Conservation (phyloP, 306 rosid species). For the Gynostemma pentaphyllum region DNA sequence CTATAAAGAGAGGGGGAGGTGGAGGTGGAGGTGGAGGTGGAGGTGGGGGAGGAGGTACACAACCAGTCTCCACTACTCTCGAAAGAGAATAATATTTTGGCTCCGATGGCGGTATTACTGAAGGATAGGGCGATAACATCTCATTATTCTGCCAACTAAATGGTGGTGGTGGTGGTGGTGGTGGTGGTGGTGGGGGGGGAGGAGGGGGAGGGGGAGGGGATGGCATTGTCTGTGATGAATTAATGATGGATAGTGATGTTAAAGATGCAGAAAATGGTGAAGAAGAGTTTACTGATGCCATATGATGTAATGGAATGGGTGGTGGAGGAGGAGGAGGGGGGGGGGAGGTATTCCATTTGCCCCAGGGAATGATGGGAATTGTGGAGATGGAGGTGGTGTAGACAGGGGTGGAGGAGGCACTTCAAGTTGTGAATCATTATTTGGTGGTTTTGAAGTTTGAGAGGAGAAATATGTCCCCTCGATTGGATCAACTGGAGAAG, state of each 20-base stretch:
- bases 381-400: conserved; percentile 25
- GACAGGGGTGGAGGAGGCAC: conserved; percentile 13
- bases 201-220: conserved; percentile 21
- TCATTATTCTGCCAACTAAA: background rate
- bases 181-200: too few species aligned
- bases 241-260: background rate
- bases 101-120: background rate
- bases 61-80: background rate
- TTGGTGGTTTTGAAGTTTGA: conserved; percentile 9
- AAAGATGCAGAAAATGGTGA: background rate
- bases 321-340: conserved; percentile 31
- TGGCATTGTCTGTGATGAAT: background rate
- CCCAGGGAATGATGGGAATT: conserved; percentile 9
- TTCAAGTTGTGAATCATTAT: conserved; percentile 11
- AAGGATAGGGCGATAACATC: conserved; percentile 2
- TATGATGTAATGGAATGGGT: background rate
- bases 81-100: background rate
- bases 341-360: conserved; percentile 8
- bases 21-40: background rate
- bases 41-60: conserved; percentile 2
- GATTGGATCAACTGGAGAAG: conserved; percentile 21
- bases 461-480: conserved; percentile 19
- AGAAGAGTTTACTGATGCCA: background rate
- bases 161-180: too few species aligned
- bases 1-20: background rate